These are phyloP conservation scores for Phalaenopsis equestris DNA, from an alignment of 106 monocot species.

Conservation along the genomic window DNA sequence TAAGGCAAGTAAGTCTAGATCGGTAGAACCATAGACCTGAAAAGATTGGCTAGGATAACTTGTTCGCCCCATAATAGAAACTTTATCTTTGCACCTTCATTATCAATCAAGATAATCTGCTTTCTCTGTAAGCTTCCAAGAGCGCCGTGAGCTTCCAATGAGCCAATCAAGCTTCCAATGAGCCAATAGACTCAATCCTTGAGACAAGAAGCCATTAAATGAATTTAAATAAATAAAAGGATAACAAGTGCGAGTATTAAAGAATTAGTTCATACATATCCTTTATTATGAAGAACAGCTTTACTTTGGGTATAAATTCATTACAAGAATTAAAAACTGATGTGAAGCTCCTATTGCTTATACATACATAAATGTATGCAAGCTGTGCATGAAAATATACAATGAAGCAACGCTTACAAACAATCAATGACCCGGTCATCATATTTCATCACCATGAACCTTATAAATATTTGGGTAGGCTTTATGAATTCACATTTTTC, in stretches of 20 bases:
- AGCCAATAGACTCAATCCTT: slow-evolving; percentile 75
- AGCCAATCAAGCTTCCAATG: slow-evolving; percentile 62
- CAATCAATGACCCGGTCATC: too few species aligned
- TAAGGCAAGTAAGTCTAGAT: not conserved
- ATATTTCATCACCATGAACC: too few species aligned
- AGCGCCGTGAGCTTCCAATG: slow-evolving; percentile 45
- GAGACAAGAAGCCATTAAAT: slow-evolving; percentile 1
- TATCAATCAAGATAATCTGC: slow-evolving; percentile 63
- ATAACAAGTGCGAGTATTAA: not conserved
- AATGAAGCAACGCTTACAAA: too few species aligned
- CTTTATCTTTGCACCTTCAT: slow-evolving; percentile 59
- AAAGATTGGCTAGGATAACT: slow-evolving; percentile 75
- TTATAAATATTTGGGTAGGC: too few species aligned
- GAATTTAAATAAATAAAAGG: too few species aligned
- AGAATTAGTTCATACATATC: not conserved
- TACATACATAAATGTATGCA: not conserved
- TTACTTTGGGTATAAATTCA: not conserved
- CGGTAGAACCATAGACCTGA: slow-evolving; percentile 40
- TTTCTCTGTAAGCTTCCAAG: slow-evolving; percentile 46
- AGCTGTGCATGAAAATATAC: not conserved
- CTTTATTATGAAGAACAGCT: not conserved
- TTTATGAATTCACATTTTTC: too few species aligned
- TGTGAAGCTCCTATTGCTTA: not conserved
- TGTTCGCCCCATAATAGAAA: slow-evolving; percentile 96
- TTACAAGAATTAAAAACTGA: not conserved